These are phyloP conservation scores for Epichloe hybrida DNA, from an alignment of 2,329 filamentous ascomycete species.

Conservation along the genomic window DNA sequence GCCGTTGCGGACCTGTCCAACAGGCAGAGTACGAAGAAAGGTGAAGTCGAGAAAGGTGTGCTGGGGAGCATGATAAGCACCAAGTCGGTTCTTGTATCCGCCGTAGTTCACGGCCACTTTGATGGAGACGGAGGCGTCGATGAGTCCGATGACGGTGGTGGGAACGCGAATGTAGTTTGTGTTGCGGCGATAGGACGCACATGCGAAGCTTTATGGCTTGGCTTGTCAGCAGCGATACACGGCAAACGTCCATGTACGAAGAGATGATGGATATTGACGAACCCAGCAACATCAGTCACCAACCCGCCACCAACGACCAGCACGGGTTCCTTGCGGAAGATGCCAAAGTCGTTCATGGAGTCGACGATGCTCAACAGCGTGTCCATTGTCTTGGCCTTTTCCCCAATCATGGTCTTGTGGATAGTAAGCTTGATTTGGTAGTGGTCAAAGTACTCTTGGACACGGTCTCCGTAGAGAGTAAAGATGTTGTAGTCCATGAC, in stretches of 20 bases:
- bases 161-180: slow-evolving; percentile 64
- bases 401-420: slow-evolving; percentile 61
- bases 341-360: slow-evolving; percentile 61
- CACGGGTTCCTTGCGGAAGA: slow-evolving; percentile 55
- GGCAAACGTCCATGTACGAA: too few relatives aligned
- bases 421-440: slow-evolving; percentile 48
- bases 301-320: slow-evolving; percentile 54
- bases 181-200: slow-evolving; percentile 56
- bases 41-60: slow-evolving; percentile 63
- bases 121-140: slow-evolving; percentile 63
- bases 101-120: slow-evolving; percentile 70
- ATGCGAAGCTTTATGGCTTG: slow-evolving; percentile 42
- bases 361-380: slow-evolving; percentile 57
- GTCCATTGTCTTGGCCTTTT: slow-evolving; percentile 62
- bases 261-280: too few relatives aligned
- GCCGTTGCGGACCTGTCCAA: slow-evolving; percentile 56
- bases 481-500: slow-evolving; percentile 62
- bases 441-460: slow-evolving; percentile 54
- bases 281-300: slow-evolving; percentile 61
- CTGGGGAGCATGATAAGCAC: slow-evolving; percentile 58
- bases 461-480: slow-evolving; percentile 50
- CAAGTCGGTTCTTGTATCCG: slow-evolving; percentile 62
- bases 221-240: background rate
- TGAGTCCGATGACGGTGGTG: slow-evolving; percentile 62
- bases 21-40: slow-evolving; percentile 55